A percentile compares a stretch with the other conserved stretches of the same genome.
Evolutionary conservation across 2,329 filamentous ascomycete genomes (phyloP).

Genomic region (Cladobotryum mycophilum): DNA sequence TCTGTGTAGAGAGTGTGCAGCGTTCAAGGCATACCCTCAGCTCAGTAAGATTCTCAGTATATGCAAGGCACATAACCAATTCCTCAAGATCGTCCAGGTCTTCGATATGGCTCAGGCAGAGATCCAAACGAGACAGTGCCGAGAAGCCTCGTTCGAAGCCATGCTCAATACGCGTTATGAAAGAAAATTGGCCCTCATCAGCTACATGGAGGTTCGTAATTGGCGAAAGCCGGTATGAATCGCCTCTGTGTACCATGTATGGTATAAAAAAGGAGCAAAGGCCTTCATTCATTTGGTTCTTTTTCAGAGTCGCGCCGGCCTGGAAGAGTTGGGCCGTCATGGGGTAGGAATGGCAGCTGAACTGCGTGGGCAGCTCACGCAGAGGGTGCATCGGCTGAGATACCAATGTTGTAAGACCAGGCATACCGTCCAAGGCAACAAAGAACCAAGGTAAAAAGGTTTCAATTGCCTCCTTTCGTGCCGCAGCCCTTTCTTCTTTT

Average conservation of each 20-base stretch:
- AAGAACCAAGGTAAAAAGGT: not conserved
- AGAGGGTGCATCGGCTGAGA: not conserved
- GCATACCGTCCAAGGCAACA: not conserved
- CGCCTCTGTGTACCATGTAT: not conserved
- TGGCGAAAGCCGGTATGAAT: not conserved
- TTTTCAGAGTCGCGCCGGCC: not conserved
- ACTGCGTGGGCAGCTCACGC: not conserved
- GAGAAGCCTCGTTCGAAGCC: not conserved
- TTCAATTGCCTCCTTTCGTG: not conserved
- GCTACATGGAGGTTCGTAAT: not conserved
- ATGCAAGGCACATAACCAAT: no score
- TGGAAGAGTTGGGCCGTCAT: not conserved
- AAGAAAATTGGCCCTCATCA: not conserved
- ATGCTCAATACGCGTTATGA: not conserved
- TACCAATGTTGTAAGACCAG: not conserved
- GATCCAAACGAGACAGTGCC: not conserved
- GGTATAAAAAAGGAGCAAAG: not conserved
- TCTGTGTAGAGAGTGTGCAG: no score
- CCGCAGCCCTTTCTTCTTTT: not conserved
- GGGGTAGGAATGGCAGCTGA: not conserved
- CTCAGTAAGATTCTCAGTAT: no score
- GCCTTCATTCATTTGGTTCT: not conserved
- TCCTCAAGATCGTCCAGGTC: no score
- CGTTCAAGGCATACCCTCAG: no score
- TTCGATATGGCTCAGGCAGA: not conserved